A percentile compares a stretch with the other conserved stretches of the same genome.
phyloP scores from a whole-genome alignment of 495 filamentous ascomycete genomes.

The Lophiotrema nucula region DNA sequence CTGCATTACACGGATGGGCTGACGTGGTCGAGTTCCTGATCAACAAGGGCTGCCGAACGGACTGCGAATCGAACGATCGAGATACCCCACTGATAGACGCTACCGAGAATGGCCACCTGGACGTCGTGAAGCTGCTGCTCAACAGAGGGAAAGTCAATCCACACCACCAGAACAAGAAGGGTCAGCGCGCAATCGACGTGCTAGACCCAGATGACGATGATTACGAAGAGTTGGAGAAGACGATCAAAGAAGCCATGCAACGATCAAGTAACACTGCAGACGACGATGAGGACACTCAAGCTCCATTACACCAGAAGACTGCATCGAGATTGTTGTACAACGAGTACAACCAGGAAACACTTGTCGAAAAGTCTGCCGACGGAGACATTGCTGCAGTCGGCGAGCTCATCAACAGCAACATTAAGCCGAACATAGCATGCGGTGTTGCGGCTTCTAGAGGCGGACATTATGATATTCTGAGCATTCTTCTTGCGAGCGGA shows the following conservation, averaged over 20 bases:
- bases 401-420: slow-evolving; percentile 71
- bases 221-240: slow-evolving; percentile 56
- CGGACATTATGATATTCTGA: slow-evolving; percentile 82
- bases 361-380: slow-evolving; percentile 75
- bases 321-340: slow-evolving; percentile 53
- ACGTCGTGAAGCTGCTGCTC: slow-evolving; percentile 83
- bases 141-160: slow-evolving; percentile 80
- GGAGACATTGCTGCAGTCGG: slow-evolving; percentile 79
- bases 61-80: slow-evolving; percentile 75
- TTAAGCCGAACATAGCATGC: slow-evolving; percentile 77
- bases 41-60: slow-evolving; percentile 74
- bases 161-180: slow-evolving; percentile 77
- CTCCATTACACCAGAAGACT: slow-evolving; percentile 43
- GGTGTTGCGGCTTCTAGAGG: slow-evolving; percentile 89
- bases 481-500: slow-evolving; percentile 79
- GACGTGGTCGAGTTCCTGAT: slow-evolving; percentile 82
- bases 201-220: slow-evolving; percentile 69
- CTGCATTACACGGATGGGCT: slow-evolving; percentile 75
- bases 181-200: slow-evolving; percentile 82
- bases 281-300: slow-evolving; percentile 53
- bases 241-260: slow-evolving; percentile 45
- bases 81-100: slow-evolving; percentile 96
- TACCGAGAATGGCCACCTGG: slow-evolving; percentile 87
- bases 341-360: slow-evolving; percentile 55
- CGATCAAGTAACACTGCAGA: slow-evolving; percentile 46